Percentiles rank a stretch among this genome's conserved stretches.
These are phyloP conservation scores for Leccinum aurantiacum DNA, from an alignment of 768 basidiomycete species.

Conservation along the genomic window DNA sequence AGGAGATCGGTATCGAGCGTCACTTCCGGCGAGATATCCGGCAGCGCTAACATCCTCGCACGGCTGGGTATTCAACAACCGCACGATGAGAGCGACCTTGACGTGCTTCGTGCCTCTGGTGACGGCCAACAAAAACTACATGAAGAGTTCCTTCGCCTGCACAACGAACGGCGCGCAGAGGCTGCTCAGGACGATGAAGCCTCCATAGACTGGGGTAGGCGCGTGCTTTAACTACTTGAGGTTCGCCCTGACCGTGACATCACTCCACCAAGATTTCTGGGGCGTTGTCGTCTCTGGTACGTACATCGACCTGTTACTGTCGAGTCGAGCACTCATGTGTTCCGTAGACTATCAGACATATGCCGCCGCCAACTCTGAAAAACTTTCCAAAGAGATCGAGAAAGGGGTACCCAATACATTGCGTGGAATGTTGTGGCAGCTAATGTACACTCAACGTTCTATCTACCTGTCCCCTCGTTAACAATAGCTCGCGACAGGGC, in stretches of 20 bases:
- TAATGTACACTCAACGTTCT: slow-evolving; percentile 59
- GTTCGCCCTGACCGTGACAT: slow-evolving; percentile 7
- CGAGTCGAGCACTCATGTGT: slow-evolving; percentile 7
- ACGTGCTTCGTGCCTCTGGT: slow-evolving; percentile 46
- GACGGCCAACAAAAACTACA: slow-evolving; percentile 73
- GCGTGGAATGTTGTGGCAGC: slow-evolving; percentile 95
- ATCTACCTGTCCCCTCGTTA: slow-evolving; percentile 9
- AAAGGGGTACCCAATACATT: slow-evolving; percentile 85
- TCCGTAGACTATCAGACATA: slow-evolving; percentile 81
- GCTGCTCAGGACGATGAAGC: slow-evolving; percentile 39
- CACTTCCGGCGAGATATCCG: slow-evolving; percentile 46
- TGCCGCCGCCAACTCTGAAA: slow-evolving; percentile 73
- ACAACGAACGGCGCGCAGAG: slow-evolving; percentile 51
- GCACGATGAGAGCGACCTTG: slow-evolving; percentile 39
- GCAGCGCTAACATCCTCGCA: slow-evolving; percentile 45
- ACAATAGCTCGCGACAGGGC: slow-evolving; percentile 53
- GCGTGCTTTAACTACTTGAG: not conserved
- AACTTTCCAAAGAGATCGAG: slow-evolving; percentile 87
- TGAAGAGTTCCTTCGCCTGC: slow-evolving; percentile 71
- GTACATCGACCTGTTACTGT: slow-evolving; percentile 12
- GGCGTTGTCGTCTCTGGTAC: slow-evolving; percentile 86
- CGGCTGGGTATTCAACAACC: slow-evolving; percentile 49
- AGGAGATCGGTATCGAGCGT: slow-evolving; percentile 63
- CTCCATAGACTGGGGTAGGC: slow-evolving; percentile 77
- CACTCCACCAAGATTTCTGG: slow-evolving; percentile 75